Conservation (phyloP, 106 monocot species). For the Phalaenopsis equestris region DNA sequence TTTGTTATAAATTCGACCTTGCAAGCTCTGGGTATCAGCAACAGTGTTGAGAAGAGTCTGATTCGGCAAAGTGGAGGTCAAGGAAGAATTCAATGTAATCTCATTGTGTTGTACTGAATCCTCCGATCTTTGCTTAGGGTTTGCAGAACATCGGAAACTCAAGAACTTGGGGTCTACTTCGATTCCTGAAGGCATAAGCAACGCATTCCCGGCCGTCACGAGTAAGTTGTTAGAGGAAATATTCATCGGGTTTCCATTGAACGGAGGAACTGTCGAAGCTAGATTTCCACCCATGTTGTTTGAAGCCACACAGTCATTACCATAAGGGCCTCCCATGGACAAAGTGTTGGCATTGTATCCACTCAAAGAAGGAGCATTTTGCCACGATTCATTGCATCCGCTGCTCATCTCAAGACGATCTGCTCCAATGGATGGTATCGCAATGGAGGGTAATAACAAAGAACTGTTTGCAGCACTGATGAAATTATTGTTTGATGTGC, state of each 20-base stretch:
- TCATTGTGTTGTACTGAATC: conserved; percentile 15
- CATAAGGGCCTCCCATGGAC: conserved; percentile 4
- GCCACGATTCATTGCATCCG: conserved; percentile 34
- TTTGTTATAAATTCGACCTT: conserved; percentile 17
- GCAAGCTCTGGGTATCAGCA: conserved; percentile 17
- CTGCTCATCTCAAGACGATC: conserved; percentile 16
- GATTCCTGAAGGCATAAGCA: conserved; percentile 3
- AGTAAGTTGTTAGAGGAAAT: conserved; percentile 15
- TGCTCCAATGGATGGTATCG: conserved; percentile 10
- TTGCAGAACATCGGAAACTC: conserved; percentile 25
- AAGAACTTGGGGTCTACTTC: conserved; percentile 22
- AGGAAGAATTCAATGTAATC: conserved; percentile 17
- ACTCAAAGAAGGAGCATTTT: conserved; percentile 24
- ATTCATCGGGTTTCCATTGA: conserved; percentile 9
- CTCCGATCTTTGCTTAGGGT: conserved; percentile 13
- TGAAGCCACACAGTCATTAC: conserved; percentile 12
- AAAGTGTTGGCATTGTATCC: conserved; percentile 21
- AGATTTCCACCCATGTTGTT: conserved; percentile 11
- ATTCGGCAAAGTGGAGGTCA: conserved; percentile 12
- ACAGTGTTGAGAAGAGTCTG: conserved; percentile 3
- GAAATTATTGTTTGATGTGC: conserved; percentile 19
- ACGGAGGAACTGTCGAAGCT: conserved; percentile 13
- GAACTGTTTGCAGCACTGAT: conserved; percentile 20
- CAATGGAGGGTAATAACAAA: conserved; percentile 23
- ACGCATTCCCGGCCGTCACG: not conserved